These are phyloP conservation scores for Carnegiea gigantea DNA, from an alignment of 179 eudicot species.

Conservation along the genomic window DNA sequence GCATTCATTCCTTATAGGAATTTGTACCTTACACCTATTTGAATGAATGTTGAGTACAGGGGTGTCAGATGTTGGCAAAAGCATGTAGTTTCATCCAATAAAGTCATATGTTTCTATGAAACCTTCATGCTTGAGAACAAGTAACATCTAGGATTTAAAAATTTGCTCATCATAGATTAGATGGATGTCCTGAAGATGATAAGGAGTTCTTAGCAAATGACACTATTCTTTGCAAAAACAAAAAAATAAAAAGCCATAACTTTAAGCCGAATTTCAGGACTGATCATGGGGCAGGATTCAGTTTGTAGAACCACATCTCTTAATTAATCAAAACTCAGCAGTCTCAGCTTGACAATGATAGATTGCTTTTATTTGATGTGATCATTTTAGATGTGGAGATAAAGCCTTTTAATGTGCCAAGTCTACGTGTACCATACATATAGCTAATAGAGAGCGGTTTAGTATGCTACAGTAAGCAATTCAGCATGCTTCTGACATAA, in stretches of 20 bases:
- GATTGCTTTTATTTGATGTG: background rate
- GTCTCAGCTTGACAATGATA: background rate
- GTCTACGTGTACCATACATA: background rate
- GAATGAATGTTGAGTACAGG: background rate
- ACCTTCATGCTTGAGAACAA: background rate
- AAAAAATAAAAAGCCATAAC: background rate
- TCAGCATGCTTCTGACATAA: background rate
- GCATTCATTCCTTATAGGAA: constrained; percentile 18
- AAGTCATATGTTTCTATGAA: background rate
- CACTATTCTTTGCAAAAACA: too few relatives aligned
- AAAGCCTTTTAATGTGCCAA: background rate
- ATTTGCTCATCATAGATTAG: background rate
- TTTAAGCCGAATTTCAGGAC: background rate
- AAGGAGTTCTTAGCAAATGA: background rate
- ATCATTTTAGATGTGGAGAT: background rate
- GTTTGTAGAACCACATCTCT: background rate
- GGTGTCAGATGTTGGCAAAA: background rate
- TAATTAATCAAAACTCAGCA: background rate
- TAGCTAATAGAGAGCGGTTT: background rate
- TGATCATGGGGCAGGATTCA: background rate
- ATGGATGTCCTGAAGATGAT: background rate
- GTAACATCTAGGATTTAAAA: background rate
- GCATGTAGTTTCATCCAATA: background rate
- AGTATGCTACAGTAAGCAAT: background rate
- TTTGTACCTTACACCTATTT: background rate